Conservation (phyloP, 257 asterid species). For the Nicotiana tomentosiformis region DNA sequence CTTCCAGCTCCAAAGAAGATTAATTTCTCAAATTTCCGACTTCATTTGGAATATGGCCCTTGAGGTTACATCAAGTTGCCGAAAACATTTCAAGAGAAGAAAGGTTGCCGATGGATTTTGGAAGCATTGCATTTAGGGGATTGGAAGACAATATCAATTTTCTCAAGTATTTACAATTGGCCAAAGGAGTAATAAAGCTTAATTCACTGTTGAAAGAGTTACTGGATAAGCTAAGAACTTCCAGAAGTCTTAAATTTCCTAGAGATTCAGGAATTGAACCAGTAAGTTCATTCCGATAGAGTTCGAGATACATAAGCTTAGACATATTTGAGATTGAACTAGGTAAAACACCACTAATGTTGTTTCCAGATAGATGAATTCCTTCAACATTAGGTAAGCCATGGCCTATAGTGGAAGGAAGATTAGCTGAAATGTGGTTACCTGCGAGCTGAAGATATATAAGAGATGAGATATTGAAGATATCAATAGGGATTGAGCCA, state of each 20-base stretch:
- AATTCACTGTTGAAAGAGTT: neutral
- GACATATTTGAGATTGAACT: slow-evolving; percentile 19
- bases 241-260: neutral
- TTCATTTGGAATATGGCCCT: neutral
- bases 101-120: neutral
- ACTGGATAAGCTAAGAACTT: neutral
- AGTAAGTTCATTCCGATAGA: neutral
- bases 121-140: neutral
- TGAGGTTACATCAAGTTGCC: neutral
- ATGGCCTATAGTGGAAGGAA: slow-evolving; percentile 17
- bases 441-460: slow-evolving; percentile 7
- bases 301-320: neutral
- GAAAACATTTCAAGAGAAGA: neutral
- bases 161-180: slow-evolving; percentile 18
- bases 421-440: slow-evolving; percentile 22
- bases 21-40: slow-evolving; percentile 27
- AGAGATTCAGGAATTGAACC: slow-evolving; percentile 16
- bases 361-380: neutral
- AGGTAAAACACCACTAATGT: slow-evolving; percentile 12
- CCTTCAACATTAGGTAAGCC: neutral
- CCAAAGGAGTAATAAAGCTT: slow-evolving; percentile 23
- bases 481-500: slow-evolving; percentile 12
- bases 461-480: slow-evolving; percentile 23
- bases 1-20: neutral
- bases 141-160: neutral